Evolutionary conservation across 176 grass and related monocot species (phyloP).

Genomic region (Eleusine coracana): DNA sequence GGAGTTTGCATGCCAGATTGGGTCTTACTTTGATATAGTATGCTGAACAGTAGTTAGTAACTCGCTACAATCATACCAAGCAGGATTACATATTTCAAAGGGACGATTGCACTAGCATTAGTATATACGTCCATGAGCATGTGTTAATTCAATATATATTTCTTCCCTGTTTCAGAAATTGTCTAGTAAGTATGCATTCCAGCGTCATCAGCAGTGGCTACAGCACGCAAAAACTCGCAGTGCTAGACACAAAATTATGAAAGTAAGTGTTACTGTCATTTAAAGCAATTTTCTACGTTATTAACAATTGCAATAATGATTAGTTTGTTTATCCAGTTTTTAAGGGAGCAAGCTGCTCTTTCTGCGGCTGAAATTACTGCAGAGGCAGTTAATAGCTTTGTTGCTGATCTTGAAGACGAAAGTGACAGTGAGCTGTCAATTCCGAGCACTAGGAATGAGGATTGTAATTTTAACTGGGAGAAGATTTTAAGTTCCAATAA

Average conservation of each 20-base stretch:
- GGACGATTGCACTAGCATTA: background rate
- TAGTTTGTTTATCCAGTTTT: slow-evolving; percentile 62
- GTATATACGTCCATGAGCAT: slow-evolving; percentile 9
- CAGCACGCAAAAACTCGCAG: slow-evolving; percentile 91
- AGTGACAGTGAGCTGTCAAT: slow-evolving; percentile 50
- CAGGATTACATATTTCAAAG: background rate
- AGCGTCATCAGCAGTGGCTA: slow-evolving; percentile 85
- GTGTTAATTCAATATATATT: slow-evolving; percentile 26
- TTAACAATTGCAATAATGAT: slow-evolving; percentile 27
- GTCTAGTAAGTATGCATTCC: slow-evolving; percentile 87
- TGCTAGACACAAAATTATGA: slow-evolving; percentile 96
- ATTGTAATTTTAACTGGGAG: slow-evolving; percentile 74
- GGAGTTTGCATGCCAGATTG: background rate
- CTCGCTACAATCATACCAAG: background rate
- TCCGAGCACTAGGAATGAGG: slow-evolving; percentile 37
- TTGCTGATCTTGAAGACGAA: slow-evolving; percentile 89
- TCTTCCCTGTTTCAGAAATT: slow-evolving; percentile 58
- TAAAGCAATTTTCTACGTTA: slow-evolving; percentile 28
- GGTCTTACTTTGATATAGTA: background rate
- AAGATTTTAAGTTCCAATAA: slow-evolving; percentile 59
- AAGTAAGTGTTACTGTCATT: slow-evolving; percentile 57
- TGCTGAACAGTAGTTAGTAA: background rate
- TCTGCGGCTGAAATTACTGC: slow-evolving; percentile 89
- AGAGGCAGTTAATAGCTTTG: slow-evolving; percentile 72
- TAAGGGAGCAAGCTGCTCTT: slow-evolving; percentile 82